These are phyloP conservation scores for Tarenaya hassleriana DNA, from an alignment of 345 rosid species.

Conservation along the genomic window DNA sequence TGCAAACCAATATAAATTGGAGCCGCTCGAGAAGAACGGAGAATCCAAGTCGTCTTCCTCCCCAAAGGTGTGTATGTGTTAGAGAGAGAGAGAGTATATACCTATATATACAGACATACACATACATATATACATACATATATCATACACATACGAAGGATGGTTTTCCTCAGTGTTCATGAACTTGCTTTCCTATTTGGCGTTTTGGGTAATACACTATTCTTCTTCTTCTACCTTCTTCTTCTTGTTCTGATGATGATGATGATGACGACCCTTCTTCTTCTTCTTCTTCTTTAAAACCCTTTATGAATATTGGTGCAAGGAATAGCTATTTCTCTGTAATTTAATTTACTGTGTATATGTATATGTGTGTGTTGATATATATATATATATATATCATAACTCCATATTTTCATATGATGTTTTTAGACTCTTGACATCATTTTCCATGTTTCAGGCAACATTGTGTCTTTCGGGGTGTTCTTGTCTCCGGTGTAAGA, in stretches of 20 bases:
- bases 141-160: constrained; percentile 18
- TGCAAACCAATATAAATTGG: constrained; percentile 24
- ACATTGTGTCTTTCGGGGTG: constrained; percentile 56
- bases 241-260: background rate
- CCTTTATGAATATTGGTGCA: too few species aligned
- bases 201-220: constrained; percentile 41
- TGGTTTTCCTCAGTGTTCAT: constrained; percentile 36
- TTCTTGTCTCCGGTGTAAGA: constrained; percentile 82
- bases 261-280: too few species aligned
- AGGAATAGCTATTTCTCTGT: too few species aligned
- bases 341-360: too few species aligned
- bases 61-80: background rate
- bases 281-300: too few species aligned
- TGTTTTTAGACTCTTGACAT: background rate
- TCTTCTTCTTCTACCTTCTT: background rate
- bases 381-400: background rate
- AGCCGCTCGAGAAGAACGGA: constrained; percentile 15
- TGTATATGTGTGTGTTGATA: too few species aligned
- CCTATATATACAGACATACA: too few species aligned
- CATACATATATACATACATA: too few species aligned
- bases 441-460: constrained; percentile 38
- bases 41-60: constrained; percentile 16
- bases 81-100: background rate
- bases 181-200: constrained; percentile 56
- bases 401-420: background rate